Evolutionary conservation across 1,139 yeast genomes (phyloP).

Genomic region (Arxiozyma slooffiae): DNA sequence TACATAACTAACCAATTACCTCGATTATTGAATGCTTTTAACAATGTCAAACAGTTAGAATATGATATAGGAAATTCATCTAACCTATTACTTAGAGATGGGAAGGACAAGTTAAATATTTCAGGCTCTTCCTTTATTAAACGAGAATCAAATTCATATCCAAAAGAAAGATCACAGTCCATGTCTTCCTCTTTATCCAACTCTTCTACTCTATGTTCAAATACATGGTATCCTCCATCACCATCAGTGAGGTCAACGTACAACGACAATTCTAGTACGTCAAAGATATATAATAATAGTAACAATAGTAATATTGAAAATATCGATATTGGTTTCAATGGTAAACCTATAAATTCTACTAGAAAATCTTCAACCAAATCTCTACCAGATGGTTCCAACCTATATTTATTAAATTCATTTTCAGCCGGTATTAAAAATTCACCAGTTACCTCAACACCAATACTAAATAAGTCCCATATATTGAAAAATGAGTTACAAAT

Average conservation of each 20-base stretch:
- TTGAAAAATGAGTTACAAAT: slow-evolving; percentile 3
- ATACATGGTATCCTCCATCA: neutral
- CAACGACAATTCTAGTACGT: neutral
- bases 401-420: neutral
- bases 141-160: neutral
- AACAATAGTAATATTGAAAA: neutral
- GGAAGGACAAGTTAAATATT: neutral
- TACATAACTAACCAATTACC: slow-evolving; percentile 30
- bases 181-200: slow-evolving; percentile 4
- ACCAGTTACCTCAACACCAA: neutral
- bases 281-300: neutral
- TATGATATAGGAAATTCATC: slow-evolving; percentile 20
- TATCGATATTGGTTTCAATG: neutral
- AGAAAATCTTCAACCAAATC: neutral
- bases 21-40: slow-evolving; percentile 32
- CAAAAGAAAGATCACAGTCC: slow-evolving; percentile 4
- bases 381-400: neutral
- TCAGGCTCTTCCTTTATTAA: neutral
- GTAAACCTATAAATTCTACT: neutral
- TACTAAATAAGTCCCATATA: neutral
- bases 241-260: neutral
- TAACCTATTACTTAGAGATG: neutral
- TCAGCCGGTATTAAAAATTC: neutral
- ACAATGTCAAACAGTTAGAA: slow-evolving; percentile 31
- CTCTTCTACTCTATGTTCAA: slow-evolving; percentile 1